phyloP scores from a whole-genome alignment of 805 yeast species.

The Cyberlindnera mycetangii region DNA sequence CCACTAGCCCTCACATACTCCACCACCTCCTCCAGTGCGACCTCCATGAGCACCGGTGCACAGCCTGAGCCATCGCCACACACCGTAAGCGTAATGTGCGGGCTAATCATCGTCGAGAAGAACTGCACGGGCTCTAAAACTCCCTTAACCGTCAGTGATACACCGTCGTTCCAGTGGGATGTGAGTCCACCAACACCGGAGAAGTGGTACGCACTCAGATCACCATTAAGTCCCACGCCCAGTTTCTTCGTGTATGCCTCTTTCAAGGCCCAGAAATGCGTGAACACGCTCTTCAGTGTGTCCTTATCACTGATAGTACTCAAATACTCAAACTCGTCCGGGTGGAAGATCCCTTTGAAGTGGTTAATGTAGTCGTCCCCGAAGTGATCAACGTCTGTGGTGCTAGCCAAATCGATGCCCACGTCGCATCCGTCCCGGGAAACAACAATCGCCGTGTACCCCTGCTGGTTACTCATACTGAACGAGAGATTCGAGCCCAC shows the following conservation, averaged over 20 bases:
- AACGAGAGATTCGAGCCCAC: conserved; percentile 36
- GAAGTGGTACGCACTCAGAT: conserved; percentile 31
- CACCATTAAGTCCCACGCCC: conserved; percentile 56
- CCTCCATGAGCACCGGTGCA: conserved; percentile 5
- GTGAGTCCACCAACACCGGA: conserved; percentile 15
- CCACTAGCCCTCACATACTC: not conserved
- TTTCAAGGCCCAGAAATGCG: conserved; percentile 75
- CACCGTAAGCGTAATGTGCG: conserved; percentile 9
- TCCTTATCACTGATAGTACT: conserved; percentile 10
- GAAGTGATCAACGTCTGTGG: conserved; percentile 26
- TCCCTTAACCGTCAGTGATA: conserved; percentile 9
- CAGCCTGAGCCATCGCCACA: conserved; percentile 6
- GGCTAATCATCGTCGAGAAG: conserved; percentile 26
- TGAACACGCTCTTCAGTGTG: conserved; percentile 35
- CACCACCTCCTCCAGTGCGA: conserved; percentile 8
- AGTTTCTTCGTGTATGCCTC: conserved; percentile 68
- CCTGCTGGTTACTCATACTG: conserved; percentile 60
- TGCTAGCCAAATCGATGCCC: conserved; percentile 49
- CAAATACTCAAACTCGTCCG: conserved; percentile 35
- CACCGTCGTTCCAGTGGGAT: conserved; percentile 11
- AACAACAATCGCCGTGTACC: conserved; percentile 44
- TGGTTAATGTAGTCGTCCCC: conserved; percentile 33
- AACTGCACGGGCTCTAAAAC: conserved; percentile 11
- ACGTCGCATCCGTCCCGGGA: conserved; percentile 25
- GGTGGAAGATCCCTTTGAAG: conserved; percentile 42